A percentile compares a stretch with the other conserved stretches of the same genome.
These are phyloP conservation scores for Mortierella sp. DNA, from an alignment of 371 early-diverging fungal genomes.

Conservation along the genomic window DNA sequence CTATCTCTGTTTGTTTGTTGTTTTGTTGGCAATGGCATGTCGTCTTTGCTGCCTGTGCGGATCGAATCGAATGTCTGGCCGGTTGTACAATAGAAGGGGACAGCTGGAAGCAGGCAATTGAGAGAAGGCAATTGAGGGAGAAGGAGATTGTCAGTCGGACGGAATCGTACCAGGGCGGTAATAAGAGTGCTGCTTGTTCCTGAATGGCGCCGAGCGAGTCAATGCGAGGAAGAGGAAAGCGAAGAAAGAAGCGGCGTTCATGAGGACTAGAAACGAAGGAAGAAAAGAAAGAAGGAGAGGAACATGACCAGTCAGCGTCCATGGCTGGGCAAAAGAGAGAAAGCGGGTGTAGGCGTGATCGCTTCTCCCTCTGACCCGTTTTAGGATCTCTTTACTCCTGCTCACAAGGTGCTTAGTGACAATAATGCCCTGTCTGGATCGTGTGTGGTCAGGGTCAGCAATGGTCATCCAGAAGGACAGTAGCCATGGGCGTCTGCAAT, in stretches of 20 bases:
- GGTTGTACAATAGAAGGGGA: background rate
- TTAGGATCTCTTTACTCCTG: background rate
- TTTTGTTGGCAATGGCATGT: background rate
- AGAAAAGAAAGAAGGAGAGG: background rate
- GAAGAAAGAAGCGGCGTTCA: background rate
- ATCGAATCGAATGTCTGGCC: background rate
- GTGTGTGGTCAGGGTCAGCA: background rate
- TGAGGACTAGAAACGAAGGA: background rate
- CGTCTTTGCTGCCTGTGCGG: background rate
- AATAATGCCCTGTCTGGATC: no score
- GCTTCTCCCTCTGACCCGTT: background rate
- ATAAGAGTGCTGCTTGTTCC: background rate
- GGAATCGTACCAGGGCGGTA: background rate
- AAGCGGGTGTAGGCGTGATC: background rate
- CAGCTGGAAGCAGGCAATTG: background rate
- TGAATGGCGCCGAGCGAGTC: conserved; percentile 1
- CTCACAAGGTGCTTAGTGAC: background rate
- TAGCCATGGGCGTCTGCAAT: no score
- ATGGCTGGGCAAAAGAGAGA: background rate
- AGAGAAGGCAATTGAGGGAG: no score
- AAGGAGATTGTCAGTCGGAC: background rate
- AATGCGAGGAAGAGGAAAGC: background rate
- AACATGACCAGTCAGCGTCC: background rate
- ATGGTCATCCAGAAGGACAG: background rate
- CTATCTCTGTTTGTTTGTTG: background rate